Evolutionary conservation across 805 yeast genomes (phyloP).

Genomic region (Candida oleophila): DNA sequence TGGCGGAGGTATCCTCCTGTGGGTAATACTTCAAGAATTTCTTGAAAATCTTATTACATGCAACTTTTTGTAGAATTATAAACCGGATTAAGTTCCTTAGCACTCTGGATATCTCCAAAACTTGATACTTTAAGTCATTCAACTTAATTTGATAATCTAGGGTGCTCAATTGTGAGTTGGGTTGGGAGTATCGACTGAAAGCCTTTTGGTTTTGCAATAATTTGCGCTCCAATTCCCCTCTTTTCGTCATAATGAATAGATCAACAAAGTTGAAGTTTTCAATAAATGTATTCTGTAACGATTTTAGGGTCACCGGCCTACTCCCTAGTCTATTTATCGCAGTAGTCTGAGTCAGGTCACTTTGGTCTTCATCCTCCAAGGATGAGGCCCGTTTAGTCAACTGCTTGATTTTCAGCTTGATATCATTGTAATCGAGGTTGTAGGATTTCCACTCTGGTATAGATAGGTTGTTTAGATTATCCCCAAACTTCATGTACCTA

Average conservation of each 20-base stretch:
- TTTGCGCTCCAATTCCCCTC: constrained; percentile 61
- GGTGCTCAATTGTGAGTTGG: constrained; percentile 3
- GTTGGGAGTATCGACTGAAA: constrained; percentile 11
- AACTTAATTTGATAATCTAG: constrained; percentile 12
- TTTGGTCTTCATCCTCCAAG: constrained; percentile 3
- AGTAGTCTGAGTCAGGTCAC: constrained; percentile 1
- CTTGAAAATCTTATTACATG: constrained; percentile 68
- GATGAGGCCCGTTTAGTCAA: constrained; percentile 41
- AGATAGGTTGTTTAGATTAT: constrained; percentile 68
- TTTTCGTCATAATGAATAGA: constrained; percentile 64
- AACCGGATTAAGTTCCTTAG: constrained; percentile 69
- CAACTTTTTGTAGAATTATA: constrained; percentile 71
- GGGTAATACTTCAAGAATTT: constrained; percentile 54
- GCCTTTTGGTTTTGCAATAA: constrained; percentile 27
- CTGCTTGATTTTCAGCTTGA: constrained; percentile 62
- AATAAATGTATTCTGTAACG: constrained; percentile 37
- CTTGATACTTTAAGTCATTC: constrained; percentile 29
- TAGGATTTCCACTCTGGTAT: constrained; percentile 86
- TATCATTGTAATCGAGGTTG: constrained; percentile 78
- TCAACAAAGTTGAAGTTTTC: constrained; percentile 61
- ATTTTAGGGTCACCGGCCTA: constrained; percentile 32
- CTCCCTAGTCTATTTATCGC: not conserved
- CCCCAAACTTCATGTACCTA: constrained; percentile 77
- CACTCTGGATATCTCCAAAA: constrained; percentile 44
- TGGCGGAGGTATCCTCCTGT: constrained; percentile 18